phyloP scores from a whole-genome alignment of 2,329 filamentous ascomycete species.

The Salinomyces thailandicus region DNA sequence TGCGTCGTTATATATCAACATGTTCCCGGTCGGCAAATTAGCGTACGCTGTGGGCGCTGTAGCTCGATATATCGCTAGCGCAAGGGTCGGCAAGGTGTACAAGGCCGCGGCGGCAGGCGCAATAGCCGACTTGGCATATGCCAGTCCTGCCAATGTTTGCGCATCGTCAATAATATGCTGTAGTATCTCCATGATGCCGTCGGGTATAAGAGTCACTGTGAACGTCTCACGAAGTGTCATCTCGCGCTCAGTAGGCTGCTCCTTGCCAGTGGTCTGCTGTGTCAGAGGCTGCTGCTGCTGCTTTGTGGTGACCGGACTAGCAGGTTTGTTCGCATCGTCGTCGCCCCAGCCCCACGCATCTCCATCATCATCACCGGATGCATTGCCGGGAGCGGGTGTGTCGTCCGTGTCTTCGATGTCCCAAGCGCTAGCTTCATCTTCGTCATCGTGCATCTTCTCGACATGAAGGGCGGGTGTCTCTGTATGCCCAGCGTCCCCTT shows the following conservation, averaged over 20 bases:
- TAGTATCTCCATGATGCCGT: conserved; percentile 61
- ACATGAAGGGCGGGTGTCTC: conserved; percentile 13
- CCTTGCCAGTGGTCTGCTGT: conserved; percentile 3
- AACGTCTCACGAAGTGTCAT: conserved; percentile 76
- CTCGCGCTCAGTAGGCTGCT: conserved; percentile 20
- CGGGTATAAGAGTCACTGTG: conserved; percentile 77
- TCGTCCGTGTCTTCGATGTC: conserved; percentile 33
- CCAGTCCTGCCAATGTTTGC: conserved; percentile 45
- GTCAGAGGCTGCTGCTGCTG: conserved; percentile 23
- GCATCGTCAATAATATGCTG: conserved; percentile 39
- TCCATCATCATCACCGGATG: conserved; percentile 31
- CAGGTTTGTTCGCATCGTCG: conserved; percentile 33
- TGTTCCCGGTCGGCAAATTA: conserved; percentile 46
- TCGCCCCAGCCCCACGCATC: conserved; percentile 86
- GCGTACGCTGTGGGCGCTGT: conserved; percentile 66
- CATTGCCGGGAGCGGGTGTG: conserved; percentile 12
- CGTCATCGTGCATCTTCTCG: conserved; percentile 19
- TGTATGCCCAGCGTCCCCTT: conserved; percentile 38
- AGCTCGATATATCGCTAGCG: conserved; percentile 69
- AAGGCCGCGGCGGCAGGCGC: conserved; percentile 58
- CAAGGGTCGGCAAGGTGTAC: conserved; percentile 60
- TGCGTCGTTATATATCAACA: conserved; percentile 57
- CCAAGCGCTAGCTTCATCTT: conserved; percentile 42
- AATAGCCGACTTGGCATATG: conserved; percentile 43
- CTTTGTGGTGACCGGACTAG: conserved; percentile 13